phyloP scores from a whole-genome alignment of 2,329 filamentous ascomycete genomes.

The Fusarium dimerum region DNA sequence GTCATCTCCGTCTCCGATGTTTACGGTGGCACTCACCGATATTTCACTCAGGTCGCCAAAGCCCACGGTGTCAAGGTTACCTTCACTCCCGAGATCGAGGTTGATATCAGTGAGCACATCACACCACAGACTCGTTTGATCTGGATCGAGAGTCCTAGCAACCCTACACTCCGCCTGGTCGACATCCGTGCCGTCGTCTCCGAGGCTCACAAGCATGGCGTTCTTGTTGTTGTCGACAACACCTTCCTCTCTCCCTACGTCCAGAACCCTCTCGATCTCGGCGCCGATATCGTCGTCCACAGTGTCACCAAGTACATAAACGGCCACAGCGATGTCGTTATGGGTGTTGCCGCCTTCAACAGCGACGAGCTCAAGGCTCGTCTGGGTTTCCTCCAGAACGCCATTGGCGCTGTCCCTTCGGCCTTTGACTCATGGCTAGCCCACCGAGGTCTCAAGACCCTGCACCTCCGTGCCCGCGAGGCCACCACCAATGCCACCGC shows the following conservation, averaged over 20 bases:
- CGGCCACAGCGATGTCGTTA: slow-evolving; percentile 93
- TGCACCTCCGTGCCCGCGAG: slow-evolving; percentile 88
- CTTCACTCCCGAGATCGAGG: slow-evolving; percentile 89
- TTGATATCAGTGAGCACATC: slow-evolving; percentile 83
- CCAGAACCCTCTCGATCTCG: slow-evolving; percentile 92
- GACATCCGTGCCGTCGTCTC: slow-evolving; percentile 86
- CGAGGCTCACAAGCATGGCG: slow-evolving; percentile 82
- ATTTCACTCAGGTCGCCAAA: slow-evolving; percentile 96
- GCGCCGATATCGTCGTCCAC: slow-evolving; percentile 95
- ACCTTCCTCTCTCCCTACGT: slow-evolving; percentile 97
- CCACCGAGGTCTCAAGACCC: slow-evolving; percentile 93
- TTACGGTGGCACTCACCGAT: slow-evolving; percentile 96
- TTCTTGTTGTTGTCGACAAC: slow-evolving; percentile 98
- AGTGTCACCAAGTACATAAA: slow-evolving; percentile 99
- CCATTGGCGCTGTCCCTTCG: slow-evolving; percentile 91
- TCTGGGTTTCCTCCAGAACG: slow-evolving; percentile 92
- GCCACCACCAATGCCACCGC: slow-evolving; percentile 78
- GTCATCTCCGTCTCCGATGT: slow-evolving; percentile 97
- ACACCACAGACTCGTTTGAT: slow-evolving; percentile 87
- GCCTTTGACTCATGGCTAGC: slow-evolving; percentile 98
- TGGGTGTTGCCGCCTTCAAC: slow-evolving; percentile 97
- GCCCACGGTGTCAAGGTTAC: slow-evolving; percentile 94
- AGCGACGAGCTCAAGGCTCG: slow-evolving; percentile 74
- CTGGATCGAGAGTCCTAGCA: slow-evolving; percentile 94
- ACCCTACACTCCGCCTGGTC: slow-evolving; percentile 89